Conservation (phyloP, 2,329 filamentous ascomycete species). For the Colletotrichum orbiculare region DNA sequence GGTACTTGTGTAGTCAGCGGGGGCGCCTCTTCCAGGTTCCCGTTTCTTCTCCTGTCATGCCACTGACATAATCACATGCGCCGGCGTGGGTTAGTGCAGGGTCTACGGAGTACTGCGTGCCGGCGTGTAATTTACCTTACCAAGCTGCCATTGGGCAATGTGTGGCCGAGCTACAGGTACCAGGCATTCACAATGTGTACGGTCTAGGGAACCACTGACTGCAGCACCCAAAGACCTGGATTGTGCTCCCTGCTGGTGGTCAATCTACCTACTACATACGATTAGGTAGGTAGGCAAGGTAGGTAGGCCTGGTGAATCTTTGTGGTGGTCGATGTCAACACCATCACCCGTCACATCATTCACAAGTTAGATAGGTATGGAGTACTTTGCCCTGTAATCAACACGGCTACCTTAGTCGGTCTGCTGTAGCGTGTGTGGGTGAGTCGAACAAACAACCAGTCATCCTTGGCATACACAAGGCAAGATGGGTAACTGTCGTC, state of each 20-base stretch:
- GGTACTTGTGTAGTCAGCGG: conserved; percentile 19
- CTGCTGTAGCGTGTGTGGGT: not conserved
- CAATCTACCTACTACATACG: no score
- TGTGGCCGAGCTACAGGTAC: no score
- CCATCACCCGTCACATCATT: no score
- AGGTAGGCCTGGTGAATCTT: no score
- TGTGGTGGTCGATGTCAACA: no score
- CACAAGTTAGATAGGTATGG: no score
- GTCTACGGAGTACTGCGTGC: not conserved
- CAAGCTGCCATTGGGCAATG: conserved; percentile 17
- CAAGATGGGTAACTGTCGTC: conserved; percentile 4
- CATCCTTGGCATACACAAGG: conserved; percentile 1
- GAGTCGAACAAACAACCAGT: not conserved
- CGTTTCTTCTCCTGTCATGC: conserved; percentile 17
- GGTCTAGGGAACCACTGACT: no score
- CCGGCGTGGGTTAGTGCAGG: conserved; percentile 1
- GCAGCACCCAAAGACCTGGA: conserved; percentile 27
- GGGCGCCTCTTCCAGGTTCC: conserved; percentile 5
- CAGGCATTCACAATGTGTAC: no score
- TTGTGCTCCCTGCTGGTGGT: no score
- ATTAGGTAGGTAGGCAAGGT: no score
- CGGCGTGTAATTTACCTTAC: not conserved
- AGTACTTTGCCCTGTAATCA: no score
- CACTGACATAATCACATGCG: conserved; percentile 35
- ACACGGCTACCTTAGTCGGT: no score